Evolutionary conservation across 768 basidiomycete species (phyloP).

Genomic region (Leccinum fibrillosum): DNA sequence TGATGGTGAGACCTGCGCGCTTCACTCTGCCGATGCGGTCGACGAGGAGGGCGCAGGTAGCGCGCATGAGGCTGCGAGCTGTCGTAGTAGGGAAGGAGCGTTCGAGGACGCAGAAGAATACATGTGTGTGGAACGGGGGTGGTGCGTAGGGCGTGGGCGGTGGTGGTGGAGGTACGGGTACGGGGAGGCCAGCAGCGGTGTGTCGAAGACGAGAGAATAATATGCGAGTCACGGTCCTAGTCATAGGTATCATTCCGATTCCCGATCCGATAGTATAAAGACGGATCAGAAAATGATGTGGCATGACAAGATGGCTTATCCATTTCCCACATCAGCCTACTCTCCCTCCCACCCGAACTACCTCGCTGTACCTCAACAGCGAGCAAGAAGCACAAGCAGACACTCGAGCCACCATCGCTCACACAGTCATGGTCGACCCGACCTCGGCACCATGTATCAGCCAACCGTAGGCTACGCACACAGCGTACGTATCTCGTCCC

Average conservation of each 20-base stretch:
- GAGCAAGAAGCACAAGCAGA: slow-evolving; percentile 16
- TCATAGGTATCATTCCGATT: slow-evolving; percentile 2
- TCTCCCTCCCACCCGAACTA: background rate
- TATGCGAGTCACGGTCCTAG: slow-evolving; percentile 4
- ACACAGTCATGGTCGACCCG: slow-evolving; percentile 5
- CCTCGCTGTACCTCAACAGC: slow-evolving; percentile 5
- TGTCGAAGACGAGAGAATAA: slow-evolving; percentile 16
- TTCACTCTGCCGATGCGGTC: slow-evolving; percentile 71
- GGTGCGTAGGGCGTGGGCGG: slow-evolving; percentile 42
- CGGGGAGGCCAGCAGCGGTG: slow-evolving; percentile 6
- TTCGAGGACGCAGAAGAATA: slow-evolving; percentile 69
- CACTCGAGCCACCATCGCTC: slow-evolving; percentile 9
- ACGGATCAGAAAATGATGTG: background rate
- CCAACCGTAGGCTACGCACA: slow-evolving; percentile 8
- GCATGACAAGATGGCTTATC: slow-evolving; percentile 17
- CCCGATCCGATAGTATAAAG: slow-evolving; percentile 15
- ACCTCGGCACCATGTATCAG: background rate
- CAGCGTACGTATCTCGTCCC: slow-evolving; percentile 11
- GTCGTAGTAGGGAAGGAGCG: slow-evolving; percentile 70
- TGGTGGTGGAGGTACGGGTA: slow-evolving; percentile 12
- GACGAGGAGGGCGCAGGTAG: slow-evolving; percentile 74
- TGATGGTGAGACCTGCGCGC: slow-evolving; percentile 65
- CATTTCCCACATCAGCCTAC: slow-evolving; percentile 16
- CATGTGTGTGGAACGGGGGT: slow-evolving; percentile 83
- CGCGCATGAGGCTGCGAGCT: slow-evolving; percentile 79